Percentiles rank a stretch among this genome's conserved stretches.
Conservation (phyloP, 306 rosid species). For the Mimosa bimucronata region DNA sequence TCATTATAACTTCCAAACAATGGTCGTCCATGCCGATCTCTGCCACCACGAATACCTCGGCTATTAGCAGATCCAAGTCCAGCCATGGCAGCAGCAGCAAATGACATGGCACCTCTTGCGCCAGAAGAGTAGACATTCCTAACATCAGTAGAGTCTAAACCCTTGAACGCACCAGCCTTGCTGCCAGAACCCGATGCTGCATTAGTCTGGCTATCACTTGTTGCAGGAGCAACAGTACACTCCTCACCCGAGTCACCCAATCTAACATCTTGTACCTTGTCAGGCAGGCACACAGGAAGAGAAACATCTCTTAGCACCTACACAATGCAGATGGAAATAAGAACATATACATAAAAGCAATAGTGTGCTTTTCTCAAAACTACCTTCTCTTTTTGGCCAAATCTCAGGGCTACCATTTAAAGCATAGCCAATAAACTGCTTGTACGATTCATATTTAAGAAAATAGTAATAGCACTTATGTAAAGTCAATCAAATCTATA, state of each 20-base stretch:
- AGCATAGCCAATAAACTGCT: conserved; percentile 1
- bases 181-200: conserved; percentile 93
- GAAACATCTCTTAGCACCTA: conserved; percentile 94
- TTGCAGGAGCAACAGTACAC: conserved; percentile 58
- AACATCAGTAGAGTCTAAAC: conserved; percentile 72
- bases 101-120: conserved; percentile 93
- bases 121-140: conserved; percentile 74
- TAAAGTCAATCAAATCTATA: conserved; percentile 11
- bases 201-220: conserved; percentile 71
- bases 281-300: conserved; percentile 91
- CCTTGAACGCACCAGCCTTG: conserved; percentile 75
- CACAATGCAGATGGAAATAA: conserved; percentile 23
- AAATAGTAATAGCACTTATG: neutral
- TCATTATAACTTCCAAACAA: conserved; percentile 70
- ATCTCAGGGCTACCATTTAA: neutral
- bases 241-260: conserved; percentile 90
- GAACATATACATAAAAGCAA: neutral
- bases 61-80: conserved; percentile 89
- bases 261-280: conserved; percentile 95
- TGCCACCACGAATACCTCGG: conserved; percentile 85
- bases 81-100: conserved; percentile 99
- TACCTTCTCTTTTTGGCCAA: neutral
- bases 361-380: neutral
- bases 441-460: neutral
- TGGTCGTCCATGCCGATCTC: conserved; percentile 87